Base-by-base conservation (phyloP, 495 filamentous ascomycete species). In the Neohortaea acidophila region DNA sequence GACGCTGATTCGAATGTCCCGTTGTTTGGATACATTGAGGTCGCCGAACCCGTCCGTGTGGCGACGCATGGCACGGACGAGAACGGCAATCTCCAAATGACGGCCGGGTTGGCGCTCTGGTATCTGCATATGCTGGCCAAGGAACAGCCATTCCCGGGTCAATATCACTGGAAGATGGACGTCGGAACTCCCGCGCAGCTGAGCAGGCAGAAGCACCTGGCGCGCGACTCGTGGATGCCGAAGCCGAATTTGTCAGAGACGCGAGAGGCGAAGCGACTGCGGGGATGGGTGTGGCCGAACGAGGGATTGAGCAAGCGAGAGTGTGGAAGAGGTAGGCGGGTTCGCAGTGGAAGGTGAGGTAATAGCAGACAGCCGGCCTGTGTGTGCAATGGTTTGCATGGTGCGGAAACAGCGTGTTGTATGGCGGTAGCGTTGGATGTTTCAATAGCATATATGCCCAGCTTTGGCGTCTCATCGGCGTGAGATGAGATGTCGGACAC, bases 281-380 rank as follows among this genome's bases (percentile, higher is more conserved):
- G 85, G 13, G 85, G 85, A 0, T 94, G 84, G 84, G 73, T 91
- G 1, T 74, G 70, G 63, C 84, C 84, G 15, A 75, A 80, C 43
- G 84, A 92, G 60, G 58, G 70, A 29, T 67, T 72, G 61, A 65
- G 69, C 53, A 61, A 77, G 51, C 39, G 50, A 19, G 54, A 51
- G 17, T 39, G 45, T 26, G 49, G 51, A 26, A 51, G 53, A 44
- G 51, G 51, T 1, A 40, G 39, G 34, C 15, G 48, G 33, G 32
- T 29, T 30, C 14, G 33, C 32, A 29, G 29, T 3, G 30, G 5
- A 21, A 4, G 30, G n/a, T n/a, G 21, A 18, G 21, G 11, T 46
- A 36, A 46, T 41, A 33, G 43, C 37, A 36, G 17, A 20, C 38
- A 35, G 43, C 43, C 26, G 43, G 43, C 23, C 43, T 33, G 36